Base-by-base conservation (phyloP, 441 rosid genomes). In the Hypseocharis bilobata region DNA sequence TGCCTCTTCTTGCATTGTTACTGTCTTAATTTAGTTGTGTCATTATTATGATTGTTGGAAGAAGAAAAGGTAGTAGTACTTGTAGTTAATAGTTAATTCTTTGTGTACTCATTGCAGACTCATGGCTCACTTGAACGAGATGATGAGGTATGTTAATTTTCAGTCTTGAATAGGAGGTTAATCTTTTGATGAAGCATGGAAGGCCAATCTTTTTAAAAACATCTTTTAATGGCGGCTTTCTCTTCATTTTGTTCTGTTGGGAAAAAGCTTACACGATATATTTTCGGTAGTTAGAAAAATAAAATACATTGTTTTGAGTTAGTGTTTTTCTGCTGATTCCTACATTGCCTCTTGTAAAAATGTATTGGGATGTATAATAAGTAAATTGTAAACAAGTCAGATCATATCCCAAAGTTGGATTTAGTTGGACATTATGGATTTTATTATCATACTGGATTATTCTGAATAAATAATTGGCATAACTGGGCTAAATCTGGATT, bases 121-220 rank as follows among this genome's bases (percentile, higher is more conserved):
- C 91, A 82, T 66, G 88, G 88, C 69, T 78, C 95, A 45, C 77
- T 85, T 74, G 94, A 89, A 80, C 85, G 95, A 17, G 98, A 87
- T 78, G 98, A 92, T 63, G 98, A 92, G 98, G 98, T 91, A 87
- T 49, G 62, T 36, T n/a, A 14, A 62, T 72, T 72, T 63, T 69
- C 63, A 61, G 60, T 59, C 44, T 11, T 29, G 38, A 61, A 60
- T 52, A 62, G 40, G 68, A 19, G 20, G 42, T 44, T 59, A 36
- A 44, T 71, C 30, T 54, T 63, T 25, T 67, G 60, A 66, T 62
- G 13, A 8, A 60, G 8, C 8, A 29, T 60, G 25, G 16, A 62
- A 16, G 23, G 36, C 20, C 29, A 19, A 69, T 32, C 40, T 52
- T 38, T 26, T 26, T 20, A 16, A 23, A 42, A 11, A 5, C 58